Evolutionary conservation across 2,329 filamentous ascomycete genomes (phyloP), one percentile per base, ranked within the genome.

Genomic region (Colletotrichum liriopes): DNA sequence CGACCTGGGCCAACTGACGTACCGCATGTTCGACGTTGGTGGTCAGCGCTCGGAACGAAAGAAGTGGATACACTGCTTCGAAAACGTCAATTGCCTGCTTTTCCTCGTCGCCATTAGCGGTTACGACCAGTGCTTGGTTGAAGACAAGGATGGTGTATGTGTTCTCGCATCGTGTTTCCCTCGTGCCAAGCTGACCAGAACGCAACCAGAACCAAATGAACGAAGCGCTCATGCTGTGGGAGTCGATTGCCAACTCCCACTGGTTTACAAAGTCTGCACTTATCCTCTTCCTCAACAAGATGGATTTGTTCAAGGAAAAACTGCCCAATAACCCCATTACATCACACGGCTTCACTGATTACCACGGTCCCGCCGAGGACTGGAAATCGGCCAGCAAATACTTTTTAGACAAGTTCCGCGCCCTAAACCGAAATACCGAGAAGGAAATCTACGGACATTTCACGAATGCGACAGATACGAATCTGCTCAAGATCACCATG

Each of bases 51-150:
- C 95, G 37, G 95, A 98, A 83, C 93, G 95, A 74, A 97, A 97
- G 89, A 98, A 98, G 86, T 98, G 95, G 95, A 97, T 98, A 74
- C 95, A 98, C 82, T 96, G 95, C 80, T 98, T 98, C 80, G 95
- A 98, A 81, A 96, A 96, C 75, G 95, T 98, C 74, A 95, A 96
- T 79, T 95, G 94, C 76, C 87, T 98, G 65, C 87, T 98, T 51
- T 98, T 98, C 84, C 89, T 98, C 76, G 96, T 98, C 64, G 95
- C 96, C 59, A 95, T 98, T 77, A 98, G 95, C 75, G 96, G 96
- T 72, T 98, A 98, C 82, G 96, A 98, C 80, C 96, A 98, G 82
- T 97, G 95, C 78, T 86, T 98, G 60, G 94, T 98, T 4, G 96
- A 98, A 84, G 96, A 98, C 81, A 95, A 97, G 83, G 96, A 97